Evolutionary conservation across 2,329 filamentous ascomycete genomes (phyloP), one percentile per base, ranked within the genome.

Genomic region (Aspergillus sp.): DNA sequence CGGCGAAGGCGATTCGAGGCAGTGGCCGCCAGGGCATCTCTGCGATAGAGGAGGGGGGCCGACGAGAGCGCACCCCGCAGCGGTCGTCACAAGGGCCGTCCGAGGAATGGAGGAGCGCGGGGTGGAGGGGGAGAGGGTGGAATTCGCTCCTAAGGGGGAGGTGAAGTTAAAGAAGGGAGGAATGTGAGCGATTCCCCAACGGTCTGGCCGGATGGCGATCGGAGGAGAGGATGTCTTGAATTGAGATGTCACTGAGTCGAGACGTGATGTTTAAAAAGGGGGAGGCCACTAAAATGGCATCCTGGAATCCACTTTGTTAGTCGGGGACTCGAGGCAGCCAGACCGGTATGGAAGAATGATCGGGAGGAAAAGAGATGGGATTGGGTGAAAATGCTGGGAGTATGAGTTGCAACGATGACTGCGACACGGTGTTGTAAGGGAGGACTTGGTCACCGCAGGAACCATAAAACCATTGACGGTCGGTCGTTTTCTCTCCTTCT

Each of bases 11-110:
- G 79, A 99, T 97, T 67, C 91, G 89, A 74, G 92, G 90, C 73
- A 99, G 84, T 68, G 94, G 93, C 83, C 89, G 87, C 94, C 94
- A 99, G 83, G 92, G 90, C 92, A 96, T 96, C 75, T 64, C 68
- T 68, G 66, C 57, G 59, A 58, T 54, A 40, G 52, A 55, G 34
- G 34, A 17, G 34, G 49, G 52, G 49, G 54, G 56, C 57, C 41
- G 50, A 50, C 45, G 47, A 52, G 44, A 55, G 50, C 48, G 52
- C 56, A 56, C 54, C 58, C 55, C 57, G 57, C 61, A 65, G 52
- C 47, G 50, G 56, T 54, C 43, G 53, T 62, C 58, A 54, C 55
- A 58, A 49, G 58, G 57, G 63, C 59, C 64, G 58, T 58, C 40
- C 42, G 58, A 45, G 50, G 54, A 54, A 41, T 45, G 51, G 47